Conservation (phyloP, 1,284 basidiomycete species). For the Leccinum subfulvum region DNA sequence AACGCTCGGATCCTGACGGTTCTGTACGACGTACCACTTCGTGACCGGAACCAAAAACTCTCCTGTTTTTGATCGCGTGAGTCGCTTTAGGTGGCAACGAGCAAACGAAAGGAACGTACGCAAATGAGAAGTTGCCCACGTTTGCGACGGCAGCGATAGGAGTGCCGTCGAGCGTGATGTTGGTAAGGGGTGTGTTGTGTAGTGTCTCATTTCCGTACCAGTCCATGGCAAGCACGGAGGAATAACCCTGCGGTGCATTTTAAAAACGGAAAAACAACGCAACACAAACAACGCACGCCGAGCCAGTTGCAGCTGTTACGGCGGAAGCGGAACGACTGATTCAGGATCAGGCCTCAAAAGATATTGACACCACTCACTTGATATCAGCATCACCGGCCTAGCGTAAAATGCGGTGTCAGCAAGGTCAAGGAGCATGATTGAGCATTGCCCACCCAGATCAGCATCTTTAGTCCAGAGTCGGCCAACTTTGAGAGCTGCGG, state of each 20-base stretch:
- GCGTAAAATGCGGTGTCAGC: background rate
- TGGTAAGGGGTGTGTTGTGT: slow-evolving; percentile 49
- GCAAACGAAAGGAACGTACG: slow-evolving; percentile 37
- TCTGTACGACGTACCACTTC: slow-evolving; percentile 57
- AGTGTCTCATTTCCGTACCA: slow-evolving; percentile 57
- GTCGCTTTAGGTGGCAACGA: background rate
- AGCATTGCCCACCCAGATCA: slow-evolving; percentile 53
- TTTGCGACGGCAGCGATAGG: slow-evolving; percentile 59
- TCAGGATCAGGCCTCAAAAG: slow-evolving; percentile 1
- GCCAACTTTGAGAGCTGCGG: slow-evolving; percentile 52
- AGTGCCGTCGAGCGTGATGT: slow-evolving; percentile 53
- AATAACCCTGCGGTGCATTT: slow-evolving; percentile 35
- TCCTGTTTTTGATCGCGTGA: slow-evolving; percentile 6
- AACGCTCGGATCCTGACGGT: background rate
- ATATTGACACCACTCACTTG: slow-evolving; percentile 39
- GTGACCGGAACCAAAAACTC: slow-evolving; percentile 54
- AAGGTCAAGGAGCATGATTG: background rate
- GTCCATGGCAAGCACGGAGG: slow-evolving; percentile 55
- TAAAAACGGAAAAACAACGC: background rate
- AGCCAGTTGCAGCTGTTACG: slow-evolving; percentile 60
- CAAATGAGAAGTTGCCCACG: slow-evolving; percentile 62
- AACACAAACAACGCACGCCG: slow-evolving; percentile 34
- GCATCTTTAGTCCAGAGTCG: slow-evolving; percentile 42
- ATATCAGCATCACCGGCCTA: slow-evolving; percentile 68
- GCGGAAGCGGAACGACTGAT: background rate